A percentile compares a stretch with the other conserved stretches of the same genome.
phyloP scores from a whole-genome alignment of 805 yeast genomes.

The Kregervanrija pseudodelftensis region DNA sequence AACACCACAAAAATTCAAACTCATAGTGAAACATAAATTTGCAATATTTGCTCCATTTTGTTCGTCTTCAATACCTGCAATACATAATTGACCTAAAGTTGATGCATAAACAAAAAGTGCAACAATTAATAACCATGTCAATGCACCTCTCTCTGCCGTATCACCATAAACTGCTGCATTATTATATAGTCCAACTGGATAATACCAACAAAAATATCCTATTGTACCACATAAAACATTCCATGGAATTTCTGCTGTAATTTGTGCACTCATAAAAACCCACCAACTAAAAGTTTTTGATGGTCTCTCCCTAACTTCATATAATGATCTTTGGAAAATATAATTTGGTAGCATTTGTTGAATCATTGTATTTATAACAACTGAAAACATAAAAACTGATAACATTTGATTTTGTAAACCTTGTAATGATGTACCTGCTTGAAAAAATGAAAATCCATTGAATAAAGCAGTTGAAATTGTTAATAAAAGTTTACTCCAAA shows the following conservation, averaged over 20 bases:
- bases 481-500: conserved; percentile 50
- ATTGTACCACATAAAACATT: conserved; percentile 55
- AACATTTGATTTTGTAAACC: conserved; percentile 81
- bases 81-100: conserved; percentile 50
- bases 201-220: conserved; percentile 58
- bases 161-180: conserved; percentile 48
- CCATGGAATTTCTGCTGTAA: conserved; percentile 63
- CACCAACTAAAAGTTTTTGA: conserved; percentile 65
- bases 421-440: conserved; percentile 53
- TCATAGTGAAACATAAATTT: conserved; percentile 50
- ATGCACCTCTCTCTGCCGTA: conserved; percentile 48
- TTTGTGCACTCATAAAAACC: conserved; percentile 54
- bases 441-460: conserved; percentile 65
- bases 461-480: conserved; percentile 48
- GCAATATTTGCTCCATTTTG: conserved; percentile 61
- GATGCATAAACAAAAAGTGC: conserved; percentile 49
- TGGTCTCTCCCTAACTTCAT: conserved; percentile 69
- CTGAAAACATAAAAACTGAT: conserved; percentile 61
- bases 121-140: conserved; percentile 33
- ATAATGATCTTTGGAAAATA: conserved; percentile 54
- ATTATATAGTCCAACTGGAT: conserved; percentile 59
- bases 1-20: conserved; percentile 74
- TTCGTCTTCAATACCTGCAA: conserved; percentile 52
- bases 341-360: conserved; percentile 61
- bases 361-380: conserved; percentile 47